Base-by-base conservation (phyloP, 371 early-diverging fungal species). In the Mucor irregularis region DNA sequence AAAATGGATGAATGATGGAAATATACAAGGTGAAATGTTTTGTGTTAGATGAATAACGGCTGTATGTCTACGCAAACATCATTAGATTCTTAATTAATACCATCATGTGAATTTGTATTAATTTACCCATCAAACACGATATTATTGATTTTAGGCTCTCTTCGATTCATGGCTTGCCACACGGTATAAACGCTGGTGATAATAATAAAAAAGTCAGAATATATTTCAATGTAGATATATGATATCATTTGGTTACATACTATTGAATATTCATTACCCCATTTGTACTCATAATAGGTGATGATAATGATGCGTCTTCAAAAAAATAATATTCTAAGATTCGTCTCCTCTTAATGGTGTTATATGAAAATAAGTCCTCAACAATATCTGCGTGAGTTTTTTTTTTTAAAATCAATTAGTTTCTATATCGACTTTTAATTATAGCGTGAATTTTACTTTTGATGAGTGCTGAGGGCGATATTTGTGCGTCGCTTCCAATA, bases 111-210 rank as follows among this genome's bases (percentile, higher is more conserved):
- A 52, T 28, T 9, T 17, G 17, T 29, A 6, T 19, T 62, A 64
- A 56, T 31, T 39, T 73, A 76, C 76, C 76, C 73, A 60, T 85
- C 81, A 67, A 82, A 85, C 1, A 82, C 78, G 34, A 81, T 78
- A 43, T 80, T 76, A 26, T 73, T 71, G 39, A 85, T 78, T 3
- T 66, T 71, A 0, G 85, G 84, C 44, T 81, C 75, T 47, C 66
- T 72, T 52, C 77, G 69, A 65, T 85, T 83, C 56, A 85, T 65
- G 2, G 82, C 73, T 24, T 80, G 78, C 85, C 85, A 85, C 4
- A 85, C 83, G 1, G 81, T 74, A 50, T 81, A 85, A 0, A 85
- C 81, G 57, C 81, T 83, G 48, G 7, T 3, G 19, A 39, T 26
- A 19, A 50, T 35, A 17, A 14, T 8, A 6, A 26, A 33, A 22